Conservation (phyloP, 1,284 basidiomycete species). For the Microbotryum violaceum region DNA sequence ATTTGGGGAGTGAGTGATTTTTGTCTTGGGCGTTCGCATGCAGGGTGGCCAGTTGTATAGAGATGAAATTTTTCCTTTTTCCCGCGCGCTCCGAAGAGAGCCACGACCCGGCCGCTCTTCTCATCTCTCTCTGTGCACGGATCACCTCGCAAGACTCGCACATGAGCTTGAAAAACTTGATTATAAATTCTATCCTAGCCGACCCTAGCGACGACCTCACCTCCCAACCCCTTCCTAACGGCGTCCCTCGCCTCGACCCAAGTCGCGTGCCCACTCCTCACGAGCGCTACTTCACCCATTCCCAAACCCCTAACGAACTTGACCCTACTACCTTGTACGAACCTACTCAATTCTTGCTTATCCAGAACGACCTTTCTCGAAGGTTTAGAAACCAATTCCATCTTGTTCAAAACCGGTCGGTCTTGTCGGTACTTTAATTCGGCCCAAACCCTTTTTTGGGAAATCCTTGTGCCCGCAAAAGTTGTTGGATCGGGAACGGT, state of each 20-base stretch:
- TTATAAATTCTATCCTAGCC: background rate
- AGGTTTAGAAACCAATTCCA: slow-evolving; percentile 67
- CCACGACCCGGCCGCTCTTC: no score
- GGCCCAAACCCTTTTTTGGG: slow-evolving; percentile 62
- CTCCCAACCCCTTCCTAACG: slow-evolving; percentile 39
- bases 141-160: no score
- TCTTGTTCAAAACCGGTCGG: slow-evolving; percentile 62
- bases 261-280: slow-evolving; percentile 49
- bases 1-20: slow-evolving; percentile 12
- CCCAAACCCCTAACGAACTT: slow-evolving; percentile 60
- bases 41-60: no score
- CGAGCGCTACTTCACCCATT: slow-evolving; percentile 78
- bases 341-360: slow-evolving; percentile 57
- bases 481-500: slow-evolving; percentile 45
- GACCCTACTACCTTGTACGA: slow-evolving; percentile 56
- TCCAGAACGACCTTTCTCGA: slow-evolving; percentile 68
- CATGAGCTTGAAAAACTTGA: no score
- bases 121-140: no score
- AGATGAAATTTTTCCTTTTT: no score
- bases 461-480: slow-evolving; percentile 49
- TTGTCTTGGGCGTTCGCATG: no score
- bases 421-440: slow-evolving; percentile 83
- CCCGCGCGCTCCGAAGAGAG: no score
- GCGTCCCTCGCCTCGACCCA: slow-evolving; percentile 45
- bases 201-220: slow-evolving; percentile 42